Base-by-base conservation (phyloP, 345 rosid genomes). In the Rhizophora apiculata region DNA sequence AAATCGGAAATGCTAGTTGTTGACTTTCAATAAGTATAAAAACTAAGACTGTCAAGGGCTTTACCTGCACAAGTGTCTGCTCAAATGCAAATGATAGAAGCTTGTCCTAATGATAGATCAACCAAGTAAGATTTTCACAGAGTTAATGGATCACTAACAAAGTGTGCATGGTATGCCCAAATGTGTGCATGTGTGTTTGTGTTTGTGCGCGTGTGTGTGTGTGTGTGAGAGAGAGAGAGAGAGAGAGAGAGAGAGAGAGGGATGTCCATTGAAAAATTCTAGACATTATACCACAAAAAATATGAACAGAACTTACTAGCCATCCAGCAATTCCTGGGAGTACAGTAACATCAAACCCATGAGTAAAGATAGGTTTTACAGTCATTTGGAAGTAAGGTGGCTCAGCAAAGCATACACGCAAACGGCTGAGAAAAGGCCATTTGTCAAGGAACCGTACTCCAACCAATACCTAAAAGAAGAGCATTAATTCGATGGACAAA, bases 301-400 rank as follows among this genome's bases (percentile, higher is more conserved):
- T 1, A 32, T 29, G 27, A 54, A 60, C 20, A 20, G 9, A 68
- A 87, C 93, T 85, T 82, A 95, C 99, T n/a, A 95, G 91, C 99
- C 98, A 95, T 72, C 97, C 99, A 63, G 97, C 96, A 66, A 95
- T 85, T 49, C 96, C 96, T 53, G 99, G 99, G 82, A 95, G 82
- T 61, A 78, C 97, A 34, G 98, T 74, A 54, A 92, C 96, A 79
- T 95, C 92, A 67, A 95, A 72, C 64, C 99, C 98, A 65, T 81
- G 93, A 30, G 86, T 75, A 68, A 76, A 80, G 63, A 95, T 37
- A 49, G 99, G 98, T 78, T 90, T 95, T 57, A 89, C 96, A 31
- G 88, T 87, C 96, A 92, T 87, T 76, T 95, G 97, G 75, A 92
- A 92, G 76, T 90, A 90, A 29, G 99, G 99, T 43, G 98, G 98